Base-by-base conservation (phyloP, 2,329 filamentous ascomycete species). In the Xylariaceae sp. region DNA sequence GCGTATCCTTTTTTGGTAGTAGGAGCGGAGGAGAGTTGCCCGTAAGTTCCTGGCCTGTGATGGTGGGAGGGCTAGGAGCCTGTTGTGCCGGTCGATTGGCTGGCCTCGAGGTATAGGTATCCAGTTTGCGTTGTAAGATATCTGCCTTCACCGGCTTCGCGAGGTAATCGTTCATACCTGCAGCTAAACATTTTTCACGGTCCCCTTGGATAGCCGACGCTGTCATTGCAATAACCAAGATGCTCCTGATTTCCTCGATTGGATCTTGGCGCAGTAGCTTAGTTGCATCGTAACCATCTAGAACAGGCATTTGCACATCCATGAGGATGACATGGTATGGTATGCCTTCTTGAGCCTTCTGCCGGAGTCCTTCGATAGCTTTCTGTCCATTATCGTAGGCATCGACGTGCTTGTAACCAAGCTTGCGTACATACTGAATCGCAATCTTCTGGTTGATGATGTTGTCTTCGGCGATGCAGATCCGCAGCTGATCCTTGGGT, bases 161-260 rank as follows among this genome's bases (percentile, higher is more conserved):
- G 1, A 96, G 80, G 62, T 96, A 97, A 63, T 96, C 94, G 68
- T 96, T 96, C 92, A 97, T 97, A 40, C 92, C 92, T 1, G 90
- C 89, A 44, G 90, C 89, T n/a, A 96, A 74, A 60, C 92, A 96
- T 71, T 95, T 96, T 66, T 97, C 92, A 42, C 91, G 80, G 65
- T 97, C 92, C 15, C 92, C 92, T 65, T 94, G 88, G 53, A 97
- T 97, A 3, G 92, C 92, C 22, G 86, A 91, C 1, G 92, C 92
- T 1, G 92, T 97, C 92, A 97, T 96, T 47, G 92, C 92, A 60
- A 97, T 96, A 43, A 97, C 88, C n/a, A 96, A 75, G 1, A 95
- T 82, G 56, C 89, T 85, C 45, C 89, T 80, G 11, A 97, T 89
- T 7, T 81, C 80, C 33, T 90, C 85, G 51, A 90, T 80, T 0